Evolutionary conservation across 305 asterid genomes (phyloP).

Genomic region (Fraxinus latifolia): DNA sequence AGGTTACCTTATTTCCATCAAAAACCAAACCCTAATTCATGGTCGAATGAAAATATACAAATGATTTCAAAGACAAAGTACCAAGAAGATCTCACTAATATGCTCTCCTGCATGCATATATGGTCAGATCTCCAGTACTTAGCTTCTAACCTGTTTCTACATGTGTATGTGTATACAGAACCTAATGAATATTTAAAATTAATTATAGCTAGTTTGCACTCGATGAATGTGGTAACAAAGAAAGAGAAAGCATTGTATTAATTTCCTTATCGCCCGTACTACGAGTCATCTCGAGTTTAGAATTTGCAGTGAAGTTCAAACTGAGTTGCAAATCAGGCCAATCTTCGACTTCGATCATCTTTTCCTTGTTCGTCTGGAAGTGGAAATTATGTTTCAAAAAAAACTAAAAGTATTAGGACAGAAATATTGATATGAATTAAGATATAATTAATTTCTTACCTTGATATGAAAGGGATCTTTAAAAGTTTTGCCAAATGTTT

Average conservation of each 20-base stretch:
- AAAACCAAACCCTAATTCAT: not conserved
- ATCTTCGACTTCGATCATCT: slow-evolving; percentile 27
- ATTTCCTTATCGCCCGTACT: slow-evolving; percentile 45
- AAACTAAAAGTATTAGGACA: not conserved
- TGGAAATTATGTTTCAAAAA: not conserved
- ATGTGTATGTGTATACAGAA: not conserved
- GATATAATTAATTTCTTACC: not conserved
- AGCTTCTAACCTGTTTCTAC: slow-evolving; percentile 26
- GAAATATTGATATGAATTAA: not conserved
- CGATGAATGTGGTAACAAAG: slow-evolving; percentile 42
- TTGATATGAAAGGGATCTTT: slow-evolving; percentile 24
- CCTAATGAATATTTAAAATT: not conserved
- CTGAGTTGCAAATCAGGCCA: slow-evolving; percentile 55
- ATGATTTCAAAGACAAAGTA: slow-evolving; percentile 38
- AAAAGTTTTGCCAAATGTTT: not conserved
- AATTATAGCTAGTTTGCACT: slow-evolving; percentile 16
- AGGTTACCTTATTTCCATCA: not conserved
- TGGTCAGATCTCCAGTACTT: slow-evolving; percentile 69
- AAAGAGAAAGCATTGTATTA: slow-evolving; percentile 79
- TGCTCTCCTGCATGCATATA: slow-evolving; percentile 37
- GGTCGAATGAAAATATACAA: not conserved
- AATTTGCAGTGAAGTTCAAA: slow-evolving; percentile 38
- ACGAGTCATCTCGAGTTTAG: slow-evolving; percentile 27
- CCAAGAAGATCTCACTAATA: slow-evolving; percentile 59
- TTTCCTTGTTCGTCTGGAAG: slow-evolving; percentile 45